Evolutionary conservation across 2,329 filamentous ascomycete species (phyloP).

Genomic region (Grosmannia penicillata): DNA sequence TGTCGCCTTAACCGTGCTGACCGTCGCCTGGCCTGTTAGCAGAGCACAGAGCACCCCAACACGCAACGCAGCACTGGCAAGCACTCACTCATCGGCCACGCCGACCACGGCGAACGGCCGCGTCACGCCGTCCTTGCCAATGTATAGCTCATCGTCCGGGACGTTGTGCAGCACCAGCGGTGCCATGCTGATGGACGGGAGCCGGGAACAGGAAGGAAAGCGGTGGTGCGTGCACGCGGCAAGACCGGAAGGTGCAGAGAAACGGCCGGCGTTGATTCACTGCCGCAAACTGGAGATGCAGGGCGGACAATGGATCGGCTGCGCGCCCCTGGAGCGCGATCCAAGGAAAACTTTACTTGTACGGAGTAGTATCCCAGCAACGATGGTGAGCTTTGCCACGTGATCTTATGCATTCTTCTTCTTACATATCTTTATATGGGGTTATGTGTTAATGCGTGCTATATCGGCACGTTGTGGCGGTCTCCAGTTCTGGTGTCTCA

Average conservation of each 20-base stretch:
- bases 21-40: slow-evolving; percentile 29
- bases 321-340: too few species aligned
- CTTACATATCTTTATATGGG: background rate
- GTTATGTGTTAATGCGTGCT: too few species aligned
- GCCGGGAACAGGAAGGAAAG: background rate
- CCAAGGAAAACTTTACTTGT: background rate
- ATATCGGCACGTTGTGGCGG: too few species aligned
- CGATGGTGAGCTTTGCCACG: background rate
- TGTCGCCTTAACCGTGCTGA: slow-evolving; percentile 30
- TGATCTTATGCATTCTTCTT: background rate
- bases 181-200: slow-evolving; percentile 28
- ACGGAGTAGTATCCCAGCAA: background rate
- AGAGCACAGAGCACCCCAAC: background rate
- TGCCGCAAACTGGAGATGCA: too few species aligned
- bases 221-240: too few species aligned
- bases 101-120: slow-evolving; percentile 49
- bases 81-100: slow-evolving; percentile 8
- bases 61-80: too few species aligned
- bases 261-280: too few species aligned
- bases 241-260: too few species aligned
- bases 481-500: too few species aligned
- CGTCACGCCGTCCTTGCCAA: slow-evolving; percentile 49
- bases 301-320: too few species aligned
- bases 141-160: slow-evolving; percentile 51
- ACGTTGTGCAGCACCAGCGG: slow-evolving; percentile 55